Evolutionary conservation across 2,329 filamentous ascomycete species (phyloP).

Genomic region (Stemphylium lycopersici): DNA sequence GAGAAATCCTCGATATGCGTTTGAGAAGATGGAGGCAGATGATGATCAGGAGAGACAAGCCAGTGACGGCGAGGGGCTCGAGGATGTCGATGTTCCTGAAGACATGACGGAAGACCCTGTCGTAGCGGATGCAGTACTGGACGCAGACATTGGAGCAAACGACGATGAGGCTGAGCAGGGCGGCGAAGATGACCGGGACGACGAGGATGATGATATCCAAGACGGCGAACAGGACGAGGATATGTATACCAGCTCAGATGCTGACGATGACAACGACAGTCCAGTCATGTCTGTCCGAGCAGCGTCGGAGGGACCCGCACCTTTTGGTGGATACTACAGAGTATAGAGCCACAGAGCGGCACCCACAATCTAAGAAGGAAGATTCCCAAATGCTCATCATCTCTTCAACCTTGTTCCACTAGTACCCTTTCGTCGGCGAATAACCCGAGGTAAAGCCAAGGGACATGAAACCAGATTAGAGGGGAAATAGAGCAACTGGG

Average conservation of each 20-base stretch:
- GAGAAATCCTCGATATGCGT: constrained; percentile 42
- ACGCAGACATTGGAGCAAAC: constrained; percentile 28
- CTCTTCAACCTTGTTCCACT: neutral
- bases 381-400: neutral
- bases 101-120: constrained; percentile 42
- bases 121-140: constrained; percentile 29
- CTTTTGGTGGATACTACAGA: constrained; percentile 34
- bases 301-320: constrained; percentile 26
- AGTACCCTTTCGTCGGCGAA: neutral
- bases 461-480: neutral
- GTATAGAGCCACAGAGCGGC: constrained; percentile 4
- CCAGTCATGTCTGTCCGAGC: constrained; percentile 18
- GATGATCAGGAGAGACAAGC: constrained; percentile 9
- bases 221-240: constrained; percentile 22
- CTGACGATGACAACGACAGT: constrained; percentile 24
- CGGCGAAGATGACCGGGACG: constrained; percentile 19
- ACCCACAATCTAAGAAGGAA: too few species aligned
- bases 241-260: constrained; percentile 19
- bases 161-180: constrained; percentile 27
- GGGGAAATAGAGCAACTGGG: neutral
- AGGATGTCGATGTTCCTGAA: constrained; percentile 35
- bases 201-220: constrained; percentile 21
- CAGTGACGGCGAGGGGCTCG: constrained; percentile 20
- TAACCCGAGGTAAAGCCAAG: neutral
- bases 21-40: constrained; percentile 37